phyloP scores from a whole-genome alignment of 2,329 filamentous ascomycete species.

The Teratosphaeria viscida region DNA sequence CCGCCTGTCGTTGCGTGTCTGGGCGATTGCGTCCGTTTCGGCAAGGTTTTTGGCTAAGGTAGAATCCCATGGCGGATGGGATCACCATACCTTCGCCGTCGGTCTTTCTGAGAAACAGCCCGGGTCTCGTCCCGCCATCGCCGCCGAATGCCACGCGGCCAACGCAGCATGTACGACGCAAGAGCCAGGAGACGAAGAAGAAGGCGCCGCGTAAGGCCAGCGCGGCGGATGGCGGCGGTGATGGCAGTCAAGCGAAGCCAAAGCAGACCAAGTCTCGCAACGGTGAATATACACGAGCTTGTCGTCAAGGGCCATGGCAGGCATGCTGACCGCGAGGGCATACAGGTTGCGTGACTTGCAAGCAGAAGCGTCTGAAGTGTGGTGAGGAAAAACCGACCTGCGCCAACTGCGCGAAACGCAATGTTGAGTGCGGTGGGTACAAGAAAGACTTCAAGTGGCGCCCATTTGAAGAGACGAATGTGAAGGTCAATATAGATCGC shows the following conservation, averaged over 20 bases:
- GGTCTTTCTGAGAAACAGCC: slow-evolving; percentile 37
- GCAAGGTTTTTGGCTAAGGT: background rate
- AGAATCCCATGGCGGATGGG: slow-evolving; percentile 38
- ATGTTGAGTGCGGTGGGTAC: slow-evolving; percentile 59
- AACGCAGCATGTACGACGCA: slow-evolving; percentile 13
- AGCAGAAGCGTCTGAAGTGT: slow-evolving; percentile 62
- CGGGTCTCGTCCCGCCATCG: slow-evolving; percentile 12
- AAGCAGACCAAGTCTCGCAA: slow-evolving; percentile 69
- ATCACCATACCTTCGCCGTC: slow-evolving; percentile 52
- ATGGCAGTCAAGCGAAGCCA: slow-evolving; percentile 40
- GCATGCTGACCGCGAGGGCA: slow-evolving; percentile 4
- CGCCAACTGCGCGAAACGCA: slow-evolving; percentile 54
- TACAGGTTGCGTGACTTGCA: slow-evolving; percentile 62
- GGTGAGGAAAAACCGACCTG: slow-evolving; percentile 62
- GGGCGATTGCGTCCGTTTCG: slow-evolving; percentile 1
- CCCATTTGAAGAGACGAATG: slow-evolving; percentile 54
- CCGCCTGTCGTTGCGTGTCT: background rate
- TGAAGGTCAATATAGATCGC: slow-evolving; percentile 37
- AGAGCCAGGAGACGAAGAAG: slow-evolving; percentile 10
- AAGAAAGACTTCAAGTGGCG: slow-evolving; percentile 70
- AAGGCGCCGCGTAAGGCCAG: slow-evolving; percentile 10
- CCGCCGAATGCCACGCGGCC: slow-evolving; percentile 9
- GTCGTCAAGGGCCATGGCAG: background rate
- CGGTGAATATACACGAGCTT: slow-evolving; percentile 40
- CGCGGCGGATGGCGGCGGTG: slow-evolving; percentile 6